Base-by-base conservation (phyloP, 148 eudicot genomes). In the Heliosperma pusillum region DNA sequence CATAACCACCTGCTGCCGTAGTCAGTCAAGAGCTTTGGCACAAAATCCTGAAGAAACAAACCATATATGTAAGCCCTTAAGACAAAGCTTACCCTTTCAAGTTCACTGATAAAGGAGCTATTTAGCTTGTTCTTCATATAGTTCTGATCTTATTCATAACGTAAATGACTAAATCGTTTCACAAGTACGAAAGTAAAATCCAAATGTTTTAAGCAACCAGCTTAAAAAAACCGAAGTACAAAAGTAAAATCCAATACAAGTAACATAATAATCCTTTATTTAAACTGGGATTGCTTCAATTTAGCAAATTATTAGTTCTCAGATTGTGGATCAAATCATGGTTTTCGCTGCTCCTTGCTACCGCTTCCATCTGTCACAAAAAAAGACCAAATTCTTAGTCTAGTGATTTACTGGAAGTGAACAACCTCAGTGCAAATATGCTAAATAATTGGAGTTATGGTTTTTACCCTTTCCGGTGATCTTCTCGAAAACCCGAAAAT, bases 401-500 rank as follows among this genome's bases (percentile, higher is more conserved):
- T 24, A 69, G 3, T 27, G 8, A 30, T 2, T n/a, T 72, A 7
- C 42, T 16, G 11, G 57, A 57, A 57, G 17, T 45, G 63, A 27
- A 26, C 2, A 50, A 9, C 7, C 61, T 60, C 57, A 44, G 66
- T 40, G 19, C 27, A 26, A 24, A 13, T 4, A 69, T 16, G 50
- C 36, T 36, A 5, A 1, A 59, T 1, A 47, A 12, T 21, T 21
- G 20, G 20, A 13, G 40, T 10, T 40, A 21, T 3, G 20, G 71
- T 58, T 29, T 20, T 24, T 74, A 58, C 76, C 65, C 10, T 21
- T 7, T 16, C 20, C 40, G 1, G 3, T 16, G 29, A 24, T 10
- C 47, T 22, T 27, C 10, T 21, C 12, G 17, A 65, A 40, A 24
- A 19, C 19, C 21, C 85, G 76, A 11, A 78, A 12, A 82, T 82